Percentiles rank a stretch among this genome's conserved stretches.
Conservation (phyloP, 345 rosid species). For the Citrus inodora region DNA sequence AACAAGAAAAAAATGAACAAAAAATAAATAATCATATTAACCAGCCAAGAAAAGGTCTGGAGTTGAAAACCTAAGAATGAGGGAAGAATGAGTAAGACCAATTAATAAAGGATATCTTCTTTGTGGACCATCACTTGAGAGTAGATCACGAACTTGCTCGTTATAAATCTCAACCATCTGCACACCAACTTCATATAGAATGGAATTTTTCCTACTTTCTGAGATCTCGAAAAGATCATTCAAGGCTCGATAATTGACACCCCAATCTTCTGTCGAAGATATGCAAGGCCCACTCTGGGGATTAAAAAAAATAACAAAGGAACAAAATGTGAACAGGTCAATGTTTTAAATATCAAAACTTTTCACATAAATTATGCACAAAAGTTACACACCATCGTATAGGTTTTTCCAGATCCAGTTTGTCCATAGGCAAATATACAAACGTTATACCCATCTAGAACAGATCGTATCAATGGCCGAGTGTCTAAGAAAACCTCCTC, state of each 20-base stretch:
- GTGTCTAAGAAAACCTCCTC: conserved; percentile 95
- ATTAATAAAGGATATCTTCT: conserved; percentile 78
- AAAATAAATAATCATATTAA: neutral
- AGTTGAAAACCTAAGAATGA: conserved; percentile 3
- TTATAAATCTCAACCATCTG: conserved; percentile 99
- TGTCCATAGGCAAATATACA: conserved; percentile 99
- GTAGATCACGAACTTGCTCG: conserved; percentile 98
- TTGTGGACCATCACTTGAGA: conserved; percentile 57
- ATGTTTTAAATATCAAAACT: conserved; percentile 4
- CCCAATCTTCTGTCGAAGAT: conserved; percentile 86
- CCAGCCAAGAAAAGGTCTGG: neutral
- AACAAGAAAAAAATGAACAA: neutral
- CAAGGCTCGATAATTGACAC: conserved; percentile 89
- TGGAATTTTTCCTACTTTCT: conserved; percentile 58
- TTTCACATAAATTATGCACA: conserved; percentile 7
- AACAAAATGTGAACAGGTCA: conserved; percentile 8
- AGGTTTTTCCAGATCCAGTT: conserved; percentile 99
- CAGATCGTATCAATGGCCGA: conserved; percentile 85
- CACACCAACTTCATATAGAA: conserved; percentile 83
- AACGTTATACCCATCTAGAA: conserved; percentile 93
- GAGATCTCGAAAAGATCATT: conserved; percentile 92
- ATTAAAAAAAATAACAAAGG: neutral
- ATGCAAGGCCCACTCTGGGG: conserved; percentile 84
- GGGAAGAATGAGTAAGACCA: conserved; percentile 3
- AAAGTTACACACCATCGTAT: conserved; percentile 68